Conservation (phyloP, 2,329 filamentous ascomycete species). For the Didymella segeticola region DNA sequence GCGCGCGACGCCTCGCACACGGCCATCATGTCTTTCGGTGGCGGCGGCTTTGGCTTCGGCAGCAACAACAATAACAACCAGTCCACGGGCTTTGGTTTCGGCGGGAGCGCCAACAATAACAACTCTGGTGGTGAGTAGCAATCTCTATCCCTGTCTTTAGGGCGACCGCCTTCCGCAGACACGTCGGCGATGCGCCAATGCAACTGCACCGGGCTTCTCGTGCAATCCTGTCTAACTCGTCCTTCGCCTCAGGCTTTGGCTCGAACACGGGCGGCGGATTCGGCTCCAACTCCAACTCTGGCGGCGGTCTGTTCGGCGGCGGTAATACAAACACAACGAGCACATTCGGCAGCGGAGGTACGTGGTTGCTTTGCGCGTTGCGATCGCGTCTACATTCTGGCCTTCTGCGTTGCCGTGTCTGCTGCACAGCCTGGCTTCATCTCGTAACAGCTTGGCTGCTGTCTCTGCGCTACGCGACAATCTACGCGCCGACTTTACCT, state of each 20-base stretch:
- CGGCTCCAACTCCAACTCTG: constrained; percentile 40
- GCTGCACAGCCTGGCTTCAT: background rate
- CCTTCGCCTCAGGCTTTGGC: constrained; percentile 51
- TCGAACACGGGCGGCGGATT: constrained; percentile 48
- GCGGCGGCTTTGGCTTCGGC: constrained; percentile 40
- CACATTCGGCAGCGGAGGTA: constrained; percentile 49
- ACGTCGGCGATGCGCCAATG: constrained; percentile 39
- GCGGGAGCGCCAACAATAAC: constrained; percentile 40
- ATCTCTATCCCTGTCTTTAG: constrained; percentile 23
- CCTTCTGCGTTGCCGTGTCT: constrained; percentile 4
- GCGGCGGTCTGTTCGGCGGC: constrained; percentile 42
- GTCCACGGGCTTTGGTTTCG: constrained; percentile 50
- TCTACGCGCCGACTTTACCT: background rate
- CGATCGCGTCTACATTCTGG: constrained; percentile 29
- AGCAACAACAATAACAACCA: constrained; percentile 52
- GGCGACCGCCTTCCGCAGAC: constrained; percentile 27
- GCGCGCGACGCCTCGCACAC: constrained; percentile 33
- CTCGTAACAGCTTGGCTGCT: background rate
- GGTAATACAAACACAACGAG: constrained; percentile 33
- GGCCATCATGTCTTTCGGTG: constrained; percentile 58
- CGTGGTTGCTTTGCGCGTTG: constrained; percentile 46
- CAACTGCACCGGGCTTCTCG: constrained; percentile 36
- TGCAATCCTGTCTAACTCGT: constrained; percentile 48
- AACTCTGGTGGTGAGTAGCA: constrained; percentile 60
- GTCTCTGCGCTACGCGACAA: background rate